Evolutionary conservation across 225 moss, liverwort and hornwort species (phyloP).

Genomic region (Rhytidiadelphus loreus): DNA sequence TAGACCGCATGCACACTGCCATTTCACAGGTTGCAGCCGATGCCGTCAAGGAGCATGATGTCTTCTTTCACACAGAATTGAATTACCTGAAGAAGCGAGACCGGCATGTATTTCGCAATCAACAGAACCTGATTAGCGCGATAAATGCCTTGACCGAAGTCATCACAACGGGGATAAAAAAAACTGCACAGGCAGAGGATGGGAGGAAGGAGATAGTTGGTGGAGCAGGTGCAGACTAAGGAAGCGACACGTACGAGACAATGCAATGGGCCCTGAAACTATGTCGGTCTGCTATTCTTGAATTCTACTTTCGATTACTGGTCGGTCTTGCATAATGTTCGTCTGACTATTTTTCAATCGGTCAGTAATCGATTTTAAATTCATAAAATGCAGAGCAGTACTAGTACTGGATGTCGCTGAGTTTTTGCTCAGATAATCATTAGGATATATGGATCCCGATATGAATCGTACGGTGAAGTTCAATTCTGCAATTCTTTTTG

Average conservation of each 20-base stretch:
- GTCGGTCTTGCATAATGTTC: background rate
- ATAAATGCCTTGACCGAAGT: background rate
- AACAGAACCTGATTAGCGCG: background rate
- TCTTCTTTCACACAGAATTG: background rate
- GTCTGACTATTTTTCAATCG: background rate
- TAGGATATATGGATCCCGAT: background rate
- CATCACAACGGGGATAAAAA: background rate
- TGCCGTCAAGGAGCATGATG: background rate
- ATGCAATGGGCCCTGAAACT: background rate
- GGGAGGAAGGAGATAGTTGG: background rate
- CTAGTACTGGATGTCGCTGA: background rate
- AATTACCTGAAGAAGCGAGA: slow-evolving; percentile 1
- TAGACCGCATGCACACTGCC: background rate
- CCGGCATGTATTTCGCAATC: background rate
- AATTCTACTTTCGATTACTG: background rate
- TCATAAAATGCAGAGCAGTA: background rate
- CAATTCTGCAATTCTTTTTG: background rate
- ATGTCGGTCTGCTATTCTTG: background rate
- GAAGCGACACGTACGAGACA: too few species aligned
- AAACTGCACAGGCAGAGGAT: background rate
- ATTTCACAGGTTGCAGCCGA: background rate
- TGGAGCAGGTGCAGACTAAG: background rate
- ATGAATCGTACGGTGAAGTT: background rate
- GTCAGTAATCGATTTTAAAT: background rate
- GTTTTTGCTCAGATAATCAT: background rate